Evolutionary conservation across 2,329 filamentous ascomycete species (phyloP).

Genomic region (Raffaelea ambrosiae): DNA sequence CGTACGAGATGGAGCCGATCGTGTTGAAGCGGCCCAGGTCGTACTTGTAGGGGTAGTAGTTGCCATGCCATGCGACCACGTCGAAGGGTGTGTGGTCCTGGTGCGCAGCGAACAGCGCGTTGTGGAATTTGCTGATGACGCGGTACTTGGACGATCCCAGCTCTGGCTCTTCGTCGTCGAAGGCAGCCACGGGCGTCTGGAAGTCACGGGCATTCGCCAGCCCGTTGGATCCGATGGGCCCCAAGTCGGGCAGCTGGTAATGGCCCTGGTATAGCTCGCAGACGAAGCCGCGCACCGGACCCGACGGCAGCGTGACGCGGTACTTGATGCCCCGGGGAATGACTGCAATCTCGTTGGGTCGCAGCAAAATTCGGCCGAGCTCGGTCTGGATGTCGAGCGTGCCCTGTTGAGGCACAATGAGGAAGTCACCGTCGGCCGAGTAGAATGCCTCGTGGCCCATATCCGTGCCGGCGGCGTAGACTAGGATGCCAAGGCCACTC

Average conservation of each 20-base stretch:
- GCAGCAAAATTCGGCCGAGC: slow-evolving; percentile 61
- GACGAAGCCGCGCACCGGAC: slow-evolving; percentile 59
- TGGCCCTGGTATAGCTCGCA: slow-evolving; percentile 65
- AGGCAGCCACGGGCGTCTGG: slow-evolving; percentile 59
- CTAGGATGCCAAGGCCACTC: slow-evolving; percentile 67
- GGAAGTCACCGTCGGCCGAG: slow-evolving; percentile 70
- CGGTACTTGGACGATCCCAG: slow-evolving; percentile 33
- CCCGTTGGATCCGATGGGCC: slow-evolving; percentile 63
- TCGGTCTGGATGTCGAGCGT: slow-evolving; percentile 69
- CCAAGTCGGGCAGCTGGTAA: slow-evolving; percentile 62
- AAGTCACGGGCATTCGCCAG: slow-evolving; percentile 69
- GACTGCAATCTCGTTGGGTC: slow-evolving; percentile 68
- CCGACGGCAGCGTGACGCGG: slow-evolving; percentile 53
- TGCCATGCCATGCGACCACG: slow-evolving; percentile 71
- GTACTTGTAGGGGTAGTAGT: slow-evolving; percentile 74
- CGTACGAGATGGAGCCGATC: slow-evolving; percentile 63
- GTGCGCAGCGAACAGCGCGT: slow-evolving; percentile 53
- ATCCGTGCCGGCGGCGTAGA: slow-evolving; percentile 68
- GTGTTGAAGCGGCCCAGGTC: slow-evolving; percentile 69
- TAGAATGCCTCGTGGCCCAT: slow-evolving; percentile 75
- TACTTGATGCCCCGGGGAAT: slow-evolving; percentile 68
- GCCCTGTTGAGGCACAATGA: slow-evolving; percentile 69
- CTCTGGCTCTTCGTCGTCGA: slow-evolving; percentile 55
- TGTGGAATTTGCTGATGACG: slow-evolving; percentile 58
- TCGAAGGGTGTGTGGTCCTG: slow-evolving; percentile 67